These are phyloP conservation scores for Pythium dissimile DNA, from an alignment of 352 stramenopile genomes.

Conservation along the genomic window DNA sequence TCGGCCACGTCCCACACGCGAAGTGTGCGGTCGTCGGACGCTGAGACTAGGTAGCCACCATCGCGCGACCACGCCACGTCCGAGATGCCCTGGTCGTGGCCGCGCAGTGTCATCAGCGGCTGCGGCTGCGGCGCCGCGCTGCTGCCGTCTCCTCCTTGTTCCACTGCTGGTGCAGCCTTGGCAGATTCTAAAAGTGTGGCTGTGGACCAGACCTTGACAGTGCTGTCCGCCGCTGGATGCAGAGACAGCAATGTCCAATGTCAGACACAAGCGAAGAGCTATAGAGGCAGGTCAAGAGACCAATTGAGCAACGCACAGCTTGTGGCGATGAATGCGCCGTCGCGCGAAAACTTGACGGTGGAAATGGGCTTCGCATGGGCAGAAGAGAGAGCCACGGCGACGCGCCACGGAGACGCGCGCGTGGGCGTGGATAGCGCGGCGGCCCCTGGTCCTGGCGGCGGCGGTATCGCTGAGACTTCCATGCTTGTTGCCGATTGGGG, in stretches of 20 bases:
- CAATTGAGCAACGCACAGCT: slow-evolving; percentile 30
- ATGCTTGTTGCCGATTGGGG: too few relatives aligned
- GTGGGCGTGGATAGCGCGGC: too few relatives aligned
- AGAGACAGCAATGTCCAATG: neutral
- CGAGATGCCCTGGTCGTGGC: slow-evolving; percentile 94
- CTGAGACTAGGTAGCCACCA: slow-evolving; percentile 87
- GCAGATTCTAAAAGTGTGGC: slow-evolving; percentile 13
- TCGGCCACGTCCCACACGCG: slow-evolving; percentile 94
- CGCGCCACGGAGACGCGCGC: neutral
- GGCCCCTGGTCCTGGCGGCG: neutral
- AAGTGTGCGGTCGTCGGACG: slow-evolving; percentile 94
- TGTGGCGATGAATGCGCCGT: slow-evolving; percentile 52
- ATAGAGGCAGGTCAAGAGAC: too few relatives aligned
- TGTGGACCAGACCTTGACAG: slow-evolving; percentile 72
- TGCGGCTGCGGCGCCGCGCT: neutral
- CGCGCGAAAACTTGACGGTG: slow-evolving; percentile 63
- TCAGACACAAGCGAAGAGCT: neutral
- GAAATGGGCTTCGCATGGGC: slow-evolving; percentile 74
- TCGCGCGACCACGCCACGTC: slow-evolving; percentile 91
- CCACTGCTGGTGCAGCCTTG: neutral
- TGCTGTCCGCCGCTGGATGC: slow-evolving; percentile 60
- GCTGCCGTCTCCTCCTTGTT: neutral
- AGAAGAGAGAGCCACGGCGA: neutral
- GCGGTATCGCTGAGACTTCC: too few relatives aligned
- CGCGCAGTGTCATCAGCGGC: slow-evolving; percentile 49